Evolutionary conservation across 1,284 basidiomycete genomes (phyloP).

Genomic region (Chondrostereum purpureum): DNA sequence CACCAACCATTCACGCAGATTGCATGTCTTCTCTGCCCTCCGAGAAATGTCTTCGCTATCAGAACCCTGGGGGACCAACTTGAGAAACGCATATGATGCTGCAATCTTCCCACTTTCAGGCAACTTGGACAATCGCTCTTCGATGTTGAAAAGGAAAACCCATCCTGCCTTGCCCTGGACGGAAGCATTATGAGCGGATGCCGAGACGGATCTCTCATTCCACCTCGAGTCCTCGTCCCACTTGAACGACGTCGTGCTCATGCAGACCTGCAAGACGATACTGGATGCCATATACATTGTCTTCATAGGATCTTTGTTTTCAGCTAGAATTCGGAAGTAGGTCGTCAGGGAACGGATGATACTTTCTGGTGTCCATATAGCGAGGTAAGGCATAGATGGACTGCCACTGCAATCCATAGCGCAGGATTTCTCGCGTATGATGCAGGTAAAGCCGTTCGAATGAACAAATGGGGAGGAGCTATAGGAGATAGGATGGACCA

Average conservation of each 20-base stretch:
- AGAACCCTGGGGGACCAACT: background rate
- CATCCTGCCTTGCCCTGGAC: background rate
- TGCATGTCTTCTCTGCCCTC: background rate
- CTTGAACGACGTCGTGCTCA: background rate
- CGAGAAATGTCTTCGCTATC: background rate
- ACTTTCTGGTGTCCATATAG: background rate
- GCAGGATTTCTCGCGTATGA: background rate
- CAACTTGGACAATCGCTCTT: no score
- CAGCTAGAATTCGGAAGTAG: background rate
- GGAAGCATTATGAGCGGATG: background rate
- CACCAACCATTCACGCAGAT: background rate
- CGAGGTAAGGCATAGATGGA: background rate
- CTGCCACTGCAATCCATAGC: background rate
- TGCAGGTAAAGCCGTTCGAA: background rate
- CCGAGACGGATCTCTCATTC: background rate
- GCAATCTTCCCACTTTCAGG: background rate
- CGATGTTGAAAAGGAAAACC: background rate
- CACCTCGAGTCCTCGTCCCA: background rate
- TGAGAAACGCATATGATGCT: background rate
- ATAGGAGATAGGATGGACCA: constrained; percentile 26
- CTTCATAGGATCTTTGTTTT: background rate
- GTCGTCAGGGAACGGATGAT: background rate
- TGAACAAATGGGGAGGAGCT: background rate
- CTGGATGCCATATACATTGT: no score
- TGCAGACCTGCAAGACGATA: background rate